Evolutionary conservation across 2,329 filamentous ascomycete species (phyloP), one percentile per base, ranked within the genome.

Genomic region (Myrmaecium sp.): DNA sequence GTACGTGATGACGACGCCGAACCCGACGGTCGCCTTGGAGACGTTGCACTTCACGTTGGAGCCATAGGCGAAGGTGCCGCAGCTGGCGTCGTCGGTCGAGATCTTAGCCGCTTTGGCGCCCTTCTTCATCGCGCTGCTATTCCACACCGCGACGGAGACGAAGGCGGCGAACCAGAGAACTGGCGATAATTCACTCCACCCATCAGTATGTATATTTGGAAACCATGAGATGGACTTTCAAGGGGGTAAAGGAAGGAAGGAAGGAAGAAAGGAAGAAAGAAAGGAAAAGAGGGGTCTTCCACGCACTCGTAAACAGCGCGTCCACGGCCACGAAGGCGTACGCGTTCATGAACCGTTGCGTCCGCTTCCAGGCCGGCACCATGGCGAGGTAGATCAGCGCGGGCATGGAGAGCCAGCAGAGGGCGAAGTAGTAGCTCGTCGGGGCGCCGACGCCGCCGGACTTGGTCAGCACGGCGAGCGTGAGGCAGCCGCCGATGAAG

Each of bases 91-190:
- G 13, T 49, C 39, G n/a, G 50, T 47, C 6, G 44, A 35, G 6
- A 53, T 43, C 19, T 60, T 55, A 23, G 35, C 37, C 15, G 52
- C 46, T 15, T 53, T 47, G 19, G 54, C 53, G 21, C 64, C 65
- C 38, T 62, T 49, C 5, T 49, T 51, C 34, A 68, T 64, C 5
- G 66, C 66, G n/a, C 55, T 38, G 4, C 55, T 51, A 15, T 70
- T 66, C 48, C 67, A 74, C 9, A 58, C 54, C 9, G 64, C 64
- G 4, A 71, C 54, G 20, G 60, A 54, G 9, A 66, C 53, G 53
- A 67, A 68, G 4, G 67, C 67, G 4, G 57, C 55, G 39, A 72
- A 66, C 68, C 68, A 74, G 20, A 73, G 43, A 6, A 72, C 42
- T 37, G 43, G 38, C 28, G n/a, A n/a, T n/a, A n/a, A n/a, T n/a